Percentiles rank a stretch among this genome's conserved stretches.
Evolutionary conservation across 345 rosid species (phyloP).

Genomic region (Litchi chinensis): DNA sequence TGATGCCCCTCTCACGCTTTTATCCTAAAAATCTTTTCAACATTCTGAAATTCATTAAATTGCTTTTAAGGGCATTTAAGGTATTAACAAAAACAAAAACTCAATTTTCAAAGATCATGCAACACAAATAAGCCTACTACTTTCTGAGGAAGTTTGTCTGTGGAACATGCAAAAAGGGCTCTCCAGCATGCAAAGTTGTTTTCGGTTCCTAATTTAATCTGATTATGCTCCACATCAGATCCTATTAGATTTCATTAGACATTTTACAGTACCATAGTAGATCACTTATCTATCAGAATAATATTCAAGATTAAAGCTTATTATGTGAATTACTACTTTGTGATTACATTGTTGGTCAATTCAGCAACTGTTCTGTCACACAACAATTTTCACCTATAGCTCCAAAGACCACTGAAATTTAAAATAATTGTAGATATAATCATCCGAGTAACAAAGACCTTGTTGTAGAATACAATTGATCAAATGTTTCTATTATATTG

Average conservation of each 20-base stretch:
- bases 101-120: background rate
- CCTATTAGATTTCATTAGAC: background rate
- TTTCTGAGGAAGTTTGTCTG: background rate
- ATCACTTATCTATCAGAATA: background rate
- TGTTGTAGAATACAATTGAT: too few species aligned
- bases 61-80: background rate
- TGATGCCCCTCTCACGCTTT: background rate
- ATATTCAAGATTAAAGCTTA: background rate
- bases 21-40: background rate
- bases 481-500: background rate
- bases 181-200: background rate
- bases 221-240: too few species aligned
- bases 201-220: background rate
- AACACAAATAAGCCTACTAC: background rate
- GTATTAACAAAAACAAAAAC: background rate
- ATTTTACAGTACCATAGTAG: background rate
- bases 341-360: background rate
- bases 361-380: background rate
- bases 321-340: background rate
- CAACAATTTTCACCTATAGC: background rate
- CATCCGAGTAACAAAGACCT: background rate
- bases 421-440: background rate
- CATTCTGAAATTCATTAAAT: background rate
- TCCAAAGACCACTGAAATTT: background rate
- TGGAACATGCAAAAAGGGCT: background rate